phyloP scores from a whole-genome alignment of 2,329 filamentous ascomycete genomes.

The Monosporascus cannonballus region DNA sequence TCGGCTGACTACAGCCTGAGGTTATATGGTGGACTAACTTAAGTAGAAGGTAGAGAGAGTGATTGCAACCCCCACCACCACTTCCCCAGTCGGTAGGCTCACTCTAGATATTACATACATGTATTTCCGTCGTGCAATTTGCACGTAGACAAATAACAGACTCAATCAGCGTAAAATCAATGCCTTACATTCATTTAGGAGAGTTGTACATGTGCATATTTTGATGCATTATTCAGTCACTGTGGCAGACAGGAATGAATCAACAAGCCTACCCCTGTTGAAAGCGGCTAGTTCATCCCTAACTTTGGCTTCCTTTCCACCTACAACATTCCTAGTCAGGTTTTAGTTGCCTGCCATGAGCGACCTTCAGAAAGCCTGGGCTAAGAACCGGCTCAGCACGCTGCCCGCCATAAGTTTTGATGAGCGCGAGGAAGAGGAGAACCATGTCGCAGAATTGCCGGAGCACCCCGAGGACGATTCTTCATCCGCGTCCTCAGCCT shows the following conservation, averaged over 20 bases:
- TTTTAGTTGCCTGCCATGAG: conserved; percentile 53
- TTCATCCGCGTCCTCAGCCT: conserved; percentile 76
- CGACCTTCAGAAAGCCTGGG: conserved; percentile 72
- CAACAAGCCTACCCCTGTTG: neutral
- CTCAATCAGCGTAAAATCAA: too few species aligned
- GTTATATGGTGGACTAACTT: too few species aligned
- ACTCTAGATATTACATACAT: too few species aligned
- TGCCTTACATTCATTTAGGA: too few species aligned
- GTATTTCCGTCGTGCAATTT: too few species aligned
- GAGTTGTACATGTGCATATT: too few species aligned
- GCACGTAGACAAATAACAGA: too few species aligned
- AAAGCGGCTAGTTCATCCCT: neutral
- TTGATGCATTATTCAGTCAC: neutral
- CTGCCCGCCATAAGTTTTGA: conserved; percentile 45
- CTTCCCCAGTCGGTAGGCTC: too few species aligned
- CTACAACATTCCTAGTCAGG: neutral
- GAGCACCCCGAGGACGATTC: conserved; percentile 57
- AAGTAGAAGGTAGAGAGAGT: too few species aligned
- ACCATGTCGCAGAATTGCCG: conserved; percentile 35
- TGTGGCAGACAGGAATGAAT: neutral
- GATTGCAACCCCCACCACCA: too few species aligned
- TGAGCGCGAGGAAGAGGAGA: conserved; percentile 45
- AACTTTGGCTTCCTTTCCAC: neutral
- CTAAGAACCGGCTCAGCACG: conserved; percentile 64
- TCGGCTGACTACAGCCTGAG: too few species aligned